Evolutionary conservation across 768 basidiomycete species (phyloP).

Genomic region (Paxillus ammoniavirescens): DNA sequence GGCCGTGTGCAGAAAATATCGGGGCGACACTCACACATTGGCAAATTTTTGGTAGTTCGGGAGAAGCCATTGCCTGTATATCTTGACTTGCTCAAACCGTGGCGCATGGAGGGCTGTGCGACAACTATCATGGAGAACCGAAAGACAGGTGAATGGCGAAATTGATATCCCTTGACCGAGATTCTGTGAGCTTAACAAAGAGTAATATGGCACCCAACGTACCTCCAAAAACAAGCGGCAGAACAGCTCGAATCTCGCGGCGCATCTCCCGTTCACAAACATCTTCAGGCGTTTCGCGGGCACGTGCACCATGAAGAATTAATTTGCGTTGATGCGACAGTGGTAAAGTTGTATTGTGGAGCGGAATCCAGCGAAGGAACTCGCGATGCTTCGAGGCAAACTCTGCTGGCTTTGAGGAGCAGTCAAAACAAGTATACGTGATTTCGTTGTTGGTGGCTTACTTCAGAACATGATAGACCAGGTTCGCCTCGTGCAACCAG

Average conservation of each 20-base stretch:
- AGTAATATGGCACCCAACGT: background rate
- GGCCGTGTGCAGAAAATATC: background rate
- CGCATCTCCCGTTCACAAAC: constrained; percentile 67
- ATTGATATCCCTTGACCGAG: constrained; percentile 31
- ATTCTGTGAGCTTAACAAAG: constrained; percentile 7
- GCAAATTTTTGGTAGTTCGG: constrained; percentile 61
- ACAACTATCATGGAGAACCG: constrained; percentile 43
- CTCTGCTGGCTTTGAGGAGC: constrained; percentile 3
- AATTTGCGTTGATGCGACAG: constrained; percentile 67
- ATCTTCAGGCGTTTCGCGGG: constrained; percentile 71
- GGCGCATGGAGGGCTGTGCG: constrained; percentile 49
- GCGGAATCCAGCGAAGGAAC: constrained; percentile 70
- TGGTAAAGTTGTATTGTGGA: constrained; percentile 57
- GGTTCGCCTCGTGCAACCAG: constrained; percentile 77
- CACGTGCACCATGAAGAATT: constrained; percentile 65
- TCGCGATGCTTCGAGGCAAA: constrained; percentile 60
- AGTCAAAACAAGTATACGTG: background rate
- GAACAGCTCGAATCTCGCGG: constrained; percentile 58
- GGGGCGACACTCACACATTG: constrained; percentile 46
- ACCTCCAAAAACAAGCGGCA: constrained; percentile 74
- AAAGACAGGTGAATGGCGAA: constrained; percentile 33
- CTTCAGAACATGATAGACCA: constrained; percentile 55
- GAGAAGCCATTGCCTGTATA: constrained; percentile 71
- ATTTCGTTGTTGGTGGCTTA: constrained; percentile 23
- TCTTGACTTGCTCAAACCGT: constrained; percentile 73